Base-by-base conservation (phyloP, 108 stramenopile species). In the Stephanodiscus triporus region DNA sequence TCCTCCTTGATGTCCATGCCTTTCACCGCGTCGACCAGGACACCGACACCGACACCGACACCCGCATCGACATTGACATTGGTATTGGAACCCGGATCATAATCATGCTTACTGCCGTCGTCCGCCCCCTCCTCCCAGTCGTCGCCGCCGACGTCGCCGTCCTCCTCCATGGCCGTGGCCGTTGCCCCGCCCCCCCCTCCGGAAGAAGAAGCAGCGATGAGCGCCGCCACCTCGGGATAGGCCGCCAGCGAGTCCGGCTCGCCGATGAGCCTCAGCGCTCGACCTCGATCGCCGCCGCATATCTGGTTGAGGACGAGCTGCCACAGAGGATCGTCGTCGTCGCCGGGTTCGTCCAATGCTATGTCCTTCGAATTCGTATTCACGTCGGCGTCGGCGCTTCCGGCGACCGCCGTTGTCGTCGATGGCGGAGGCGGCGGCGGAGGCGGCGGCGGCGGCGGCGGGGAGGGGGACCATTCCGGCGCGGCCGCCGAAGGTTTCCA, bases 301-400 rank as follows among this genome's bases (percentile, higher is more conserved):
- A 95, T 85, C 77, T 94, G 88, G 49, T 47, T 59, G 30, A 97
- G 80, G 19, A 94, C 89, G 40, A 86, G 78, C 45, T 85, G 74
- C 90, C 94, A 95, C 9, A 97, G 90, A n/a, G 94, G 93, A 82
- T 95, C 95, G 17, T 56, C 78, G 68, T 96, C 93, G 74, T 93
- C 91, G 42, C 89, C 78, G 36, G 87, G 85, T 30, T 17, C 24
- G 24, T 0, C 56, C 29, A 32, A 9, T 30, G 40, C 40, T 9
- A 40, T 9, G 11, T 40, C 40, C 11, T 17, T 57, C 24, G 11
- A 32, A n/a, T 26, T 57, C 27, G 3, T 57, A 29, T 24, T 57
- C 27, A 17, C 29, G 56, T 17, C 29, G 56, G 56, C 29, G 56
- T 57, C 11, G 29, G 27, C 6, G 23, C 4, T 24, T 24, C 23